A percentile compares a stretch with the other conserved stretches of the same genome.
phyloP scores from a whole-genome alignment of 352 stramenopile species.

The Bremia lactucae region DNA sequence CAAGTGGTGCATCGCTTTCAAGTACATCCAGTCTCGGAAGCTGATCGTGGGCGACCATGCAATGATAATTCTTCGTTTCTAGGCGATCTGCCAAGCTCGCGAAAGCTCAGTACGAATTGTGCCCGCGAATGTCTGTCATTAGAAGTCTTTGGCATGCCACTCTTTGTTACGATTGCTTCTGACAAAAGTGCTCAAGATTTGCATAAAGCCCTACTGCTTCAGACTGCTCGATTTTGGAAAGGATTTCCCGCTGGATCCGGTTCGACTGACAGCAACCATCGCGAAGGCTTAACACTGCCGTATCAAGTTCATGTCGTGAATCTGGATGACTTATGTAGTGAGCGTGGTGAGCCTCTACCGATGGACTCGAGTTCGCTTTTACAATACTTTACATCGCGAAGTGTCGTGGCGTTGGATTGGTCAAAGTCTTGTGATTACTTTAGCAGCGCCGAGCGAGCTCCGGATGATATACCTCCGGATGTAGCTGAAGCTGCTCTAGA shows the following conservation, averaged over 20 bases:
- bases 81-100: conserved; percentile 11
- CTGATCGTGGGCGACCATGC: conserved; percentile 12
- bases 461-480: conserved; percentile 23
- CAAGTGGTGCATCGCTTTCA: conserved; percentile 57
- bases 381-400: conserved; percentile 59
- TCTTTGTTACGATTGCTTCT: conserved; percentile 70
- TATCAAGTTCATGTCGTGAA: conserved; percentile 51
- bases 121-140: conserved; percentile 12
- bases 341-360: conserved; percentile 29
- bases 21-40: neutral
- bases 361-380: conserved; percentile 44
- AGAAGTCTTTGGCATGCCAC: conserved; percentile 49
- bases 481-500: conserved; percentile 23
- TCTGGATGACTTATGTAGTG: conserved; percentile 39
- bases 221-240: conserved; percentile 47
- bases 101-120: conserved; percentile 6
- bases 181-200: conserved; percentile 54
- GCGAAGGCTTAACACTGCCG: conserved; percentile 15
- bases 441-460: conserved; percentile 11
- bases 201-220: conserved; percentile 51
- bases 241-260: conserved; percentile 3
- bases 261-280: neutral
- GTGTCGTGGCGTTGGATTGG: conserved; percentile 76
- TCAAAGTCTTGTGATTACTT: conserved; percentile 22
- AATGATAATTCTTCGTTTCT: conserved; percentile 6